Evolutionary conservation across 2,329 filamentous ascomycete genomes (phyloP).

Genomic region (Alternaria gansuensis): DNA sequence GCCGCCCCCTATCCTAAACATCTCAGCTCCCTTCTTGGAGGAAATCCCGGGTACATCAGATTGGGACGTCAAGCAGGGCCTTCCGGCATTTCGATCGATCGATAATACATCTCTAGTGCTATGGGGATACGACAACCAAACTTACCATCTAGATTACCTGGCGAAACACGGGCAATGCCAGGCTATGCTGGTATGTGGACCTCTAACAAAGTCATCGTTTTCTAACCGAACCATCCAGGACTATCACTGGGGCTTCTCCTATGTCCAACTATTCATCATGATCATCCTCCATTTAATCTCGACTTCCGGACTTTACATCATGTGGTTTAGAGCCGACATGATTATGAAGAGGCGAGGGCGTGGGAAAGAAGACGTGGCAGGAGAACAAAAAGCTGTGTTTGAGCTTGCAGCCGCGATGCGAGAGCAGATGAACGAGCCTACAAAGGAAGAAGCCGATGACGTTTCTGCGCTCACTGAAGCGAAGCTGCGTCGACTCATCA

Average conservation of each 20-base stretch:
- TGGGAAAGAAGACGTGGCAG: slow-evolving; percentile 16
- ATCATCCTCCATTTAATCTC: slow-evolving; percentile 27
- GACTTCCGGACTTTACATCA: slow-evolving; percentile 27
- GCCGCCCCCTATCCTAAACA: slow-evolving; percentile 18
- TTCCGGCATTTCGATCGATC: background rate
- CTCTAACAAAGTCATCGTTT: background rate
- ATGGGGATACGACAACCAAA: slow-evolving; percentile 16
- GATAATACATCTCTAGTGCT: background rate
- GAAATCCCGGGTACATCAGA: background rate
- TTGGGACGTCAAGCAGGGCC: too few species aligned
- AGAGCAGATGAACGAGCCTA: slow-evolving; percentile 7
- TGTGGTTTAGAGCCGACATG: slow-evolving; percentile 26
- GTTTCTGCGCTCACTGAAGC: slow-evolving; percentile 4
- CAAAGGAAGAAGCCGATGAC: background rate
- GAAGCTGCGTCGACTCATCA: slow-evolving; percentile 5
- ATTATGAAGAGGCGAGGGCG: slow-evolving; percentile 18
- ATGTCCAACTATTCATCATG: slow-evolving; percentile 31
- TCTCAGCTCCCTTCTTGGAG: slow-evolving; percentile 11
- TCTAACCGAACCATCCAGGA: slow-evolving; percentile 14
- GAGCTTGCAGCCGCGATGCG: slow-evolving; percentile 35
- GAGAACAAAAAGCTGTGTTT: slow-evolving; percentile 33
- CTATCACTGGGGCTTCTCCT: slow-evolving; percentile 42
- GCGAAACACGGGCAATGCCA: slow-evolving; percentile 24
- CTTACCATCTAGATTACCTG: slow-evolving; percentile 11
- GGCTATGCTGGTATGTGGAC: slow-evolving; percentile 10